Conservation (phyloP, 2,329 filamentous ascomycete species). For the Aaosphaeria arxii region DNA sequence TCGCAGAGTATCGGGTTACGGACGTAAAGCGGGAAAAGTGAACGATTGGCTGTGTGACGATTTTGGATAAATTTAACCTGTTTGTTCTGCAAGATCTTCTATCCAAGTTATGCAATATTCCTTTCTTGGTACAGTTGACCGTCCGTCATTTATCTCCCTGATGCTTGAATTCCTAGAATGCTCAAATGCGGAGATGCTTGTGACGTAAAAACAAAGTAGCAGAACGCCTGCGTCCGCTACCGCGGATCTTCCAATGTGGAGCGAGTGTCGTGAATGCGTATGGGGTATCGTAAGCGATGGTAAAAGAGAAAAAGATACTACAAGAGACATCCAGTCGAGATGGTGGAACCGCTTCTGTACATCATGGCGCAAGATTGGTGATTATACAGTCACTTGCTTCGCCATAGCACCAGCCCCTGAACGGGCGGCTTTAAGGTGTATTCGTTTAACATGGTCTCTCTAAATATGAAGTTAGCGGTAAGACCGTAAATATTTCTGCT, state of each 20-base stretch:
- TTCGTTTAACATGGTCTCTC: slow-evolving; percentile 41
- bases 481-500: background rate
- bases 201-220: slow-evolving; percentile 1
- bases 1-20: too few relatives aligned
- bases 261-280: slow-evolving; percentile 4
- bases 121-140: too few relatives aligned
- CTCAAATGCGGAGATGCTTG: slow-evolving; percentile 2
- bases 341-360: background rate
- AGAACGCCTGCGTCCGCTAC: slow-evolving; percentile 9
- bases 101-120: too few relatives aligned
- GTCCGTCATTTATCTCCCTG: too few relatives aligned
- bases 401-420: too few relatives aligned
- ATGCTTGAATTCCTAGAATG: background rate
- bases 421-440: slow-evolving; percentile 34
- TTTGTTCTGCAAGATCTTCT: too few relatives aligned
- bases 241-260: slow-evolving; percentile 4
- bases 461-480: slow-evolving; percentile 18
- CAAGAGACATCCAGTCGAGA: background rate
- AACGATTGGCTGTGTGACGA: too few relatives aligned
- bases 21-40: too few relatives aligned
- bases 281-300: slow-evolving; percentile 17
- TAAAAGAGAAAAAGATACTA: slow-evolving; percentile 1
- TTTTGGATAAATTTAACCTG: too few relatives aligned
- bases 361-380: too few relatives aligned
- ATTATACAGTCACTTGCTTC: too few relatives aligned